phyloP scores from a whole-genome alignment of 2,329 filamentous ascomycete species.

The Aspergillus japonicus region DNA sequence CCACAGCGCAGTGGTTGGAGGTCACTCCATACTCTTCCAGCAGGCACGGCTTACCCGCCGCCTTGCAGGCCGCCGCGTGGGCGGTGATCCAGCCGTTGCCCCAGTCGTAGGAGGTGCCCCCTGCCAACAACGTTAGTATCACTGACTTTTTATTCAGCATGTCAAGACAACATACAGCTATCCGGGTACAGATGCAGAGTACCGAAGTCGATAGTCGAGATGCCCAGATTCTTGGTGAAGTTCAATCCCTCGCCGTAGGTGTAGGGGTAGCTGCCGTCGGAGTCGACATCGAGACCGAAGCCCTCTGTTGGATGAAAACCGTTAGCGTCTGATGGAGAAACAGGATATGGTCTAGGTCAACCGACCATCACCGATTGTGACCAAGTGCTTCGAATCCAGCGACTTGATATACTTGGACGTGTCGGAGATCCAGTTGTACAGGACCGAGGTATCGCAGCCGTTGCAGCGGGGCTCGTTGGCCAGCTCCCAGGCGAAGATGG shows the following conservation, averaged over 20 bases:
- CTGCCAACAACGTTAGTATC: constrained; percentile 16
- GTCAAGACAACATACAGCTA: constrained; percentile 36
- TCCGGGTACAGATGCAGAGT: constrained; percentile 55
- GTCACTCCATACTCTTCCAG: constrained; percentile 43
- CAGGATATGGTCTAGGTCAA: background rate
- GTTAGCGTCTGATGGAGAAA: background rate
- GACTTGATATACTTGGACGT: constrained; percentile 64
- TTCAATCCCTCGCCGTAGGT: constrained; percentile 51
- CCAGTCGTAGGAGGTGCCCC: constrained; percentile 42
- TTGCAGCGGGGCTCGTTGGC: constrained; percentile 66
- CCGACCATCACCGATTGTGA: constrained; percentile 57
- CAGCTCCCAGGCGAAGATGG: constrained; percentile 68
- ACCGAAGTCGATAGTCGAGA: constrained; percentile 57
- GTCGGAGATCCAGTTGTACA: constrained; percentile 59
- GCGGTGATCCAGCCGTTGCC: constrained; percentile 50
- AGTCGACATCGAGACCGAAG: constrained; percentile 47
- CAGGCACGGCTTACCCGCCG: constrained; percentile 41
- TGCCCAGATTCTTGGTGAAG: constrained; percentile 53
- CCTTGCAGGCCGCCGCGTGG: constrained; percentile 43
- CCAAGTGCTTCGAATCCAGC: constrained; percentile 61
- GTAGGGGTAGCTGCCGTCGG: constrained; percentile 56
- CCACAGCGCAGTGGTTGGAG: constrained; percentile 27
- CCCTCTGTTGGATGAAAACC: constrained; percentile 47
- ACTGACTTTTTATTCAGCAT: background rate
- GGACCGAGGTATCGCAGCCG: constrained; percentile 57